Base-by-base conservation (phyloP, 768 basidiomycete species). In the Krasilnikovozyma curviuscula region DNA sequence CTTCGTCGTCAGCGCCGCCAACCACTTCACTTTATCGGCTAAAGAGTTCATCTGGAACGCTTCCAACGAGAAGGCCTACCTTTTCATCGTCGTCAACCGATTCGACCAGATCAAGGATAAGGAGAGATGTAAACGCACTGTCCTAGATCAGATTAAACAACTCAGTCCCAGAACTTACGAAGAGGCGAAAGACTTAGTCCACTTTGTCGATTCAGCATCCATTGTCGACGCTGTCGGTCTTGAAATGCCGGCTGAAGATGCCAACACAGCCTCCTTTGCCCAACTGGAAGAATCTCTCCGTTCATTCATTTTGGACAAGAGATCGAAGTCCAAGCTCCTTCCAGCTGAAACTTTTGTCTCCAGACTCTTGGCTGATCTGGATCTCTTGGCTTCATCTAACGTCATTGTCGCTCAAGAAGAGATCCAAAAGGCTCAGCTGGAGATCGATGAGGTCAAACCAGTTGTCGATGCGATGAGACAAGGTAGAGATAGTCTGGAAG, bases 1-100 rank as follows among this genome's bases (percentile, higher is more conserved):
- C 48, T 98, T 95, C 63, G 88, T 95, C 56, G 88, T 93, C 42
- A 86, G 83, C 0, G 86, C 93, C 3, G 89, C 93, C 68, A 97
- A 98, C 65, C 91, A 97, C 69, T 91, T 98, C 64, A 98, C 93
- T 0, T 73, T 89, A 18, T 91, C 86, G 4, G 81, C 86, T 13
- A 83, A 81, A 62, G 88, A 95, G 63, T 95, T 98, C 71, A 72
- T 98, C 40, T 74, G 69, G 69, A 84, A 77, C 57, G 88, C 91
- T 2, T 83, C 81, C 68, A 81, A 84, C 57, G 93, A 98, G 68
- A 97, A 97, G 70, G 86, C 91, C 0, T 91, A 89, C 62, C 69
- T 98, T 41, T 98, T 98, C 70, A 81, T 97, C 61, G 93, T 97
- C 46, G 91, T 95, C 63, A 98, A 98, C 73, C 86, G 89, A 64